A percentile compares a stretch with the other conserved stretches of the same genome.
Conservation (phyloP, 345 rosid species). For the Reutealis trisperma region DNA sequence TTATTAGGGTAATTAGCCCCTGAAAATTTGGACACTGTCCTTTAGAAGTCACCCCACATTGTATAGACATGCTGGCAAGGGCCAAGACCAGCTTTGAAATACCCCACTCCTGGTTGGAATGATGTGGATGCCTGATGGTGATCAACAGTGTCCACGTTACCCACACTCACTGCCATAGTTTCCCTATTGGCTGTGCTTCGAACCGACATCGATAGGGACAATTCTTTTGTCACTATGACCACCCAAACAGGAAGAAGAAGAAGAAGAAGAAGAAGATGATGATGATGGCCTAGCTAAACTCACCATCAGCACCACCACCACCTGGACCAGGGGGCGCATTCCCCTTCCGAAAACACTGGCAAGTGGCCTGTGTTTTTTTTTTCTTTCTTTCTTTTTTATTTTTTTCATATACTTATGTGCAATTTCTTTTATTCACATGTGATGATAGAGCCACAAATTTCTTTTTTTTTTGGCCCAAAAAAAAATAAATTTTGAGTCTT, state of each 20-base stretch:
- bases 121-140: constrained; percentile 40
- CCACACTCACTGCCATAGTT: constrained; percentile 11
- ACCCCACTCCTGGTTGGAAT: constrained; percentile 48
- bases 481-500: too few relatives aligned
- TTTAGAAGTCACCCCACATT: constrained; percentile 44
- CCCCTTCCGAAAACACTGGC: constrained; percentile 33
- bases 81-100: constrained; percentile 29
- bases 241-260: not conserved
- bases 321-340: constrained; percentile 4
- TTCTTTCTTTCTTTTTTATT: too few relatives aligned
- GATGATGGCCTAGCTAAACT: too few relatives aligned
- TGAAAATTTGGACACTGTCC: constrained; percentile 48
- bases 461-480: too few relatives aligned
- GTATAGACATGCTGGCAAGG: constrained; percentile 22
- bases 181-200: constrained; percentile 21
- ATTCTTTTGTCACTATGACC: constrained; percentile 15
- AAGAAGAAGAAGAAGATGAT: not conserved
- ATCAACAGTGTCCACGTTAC: constrained; percentile 17
- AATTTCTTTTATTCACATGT: constrained; percentile 6
- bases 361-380: constrained; percentile 20
- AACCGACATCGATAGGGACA: constrained; percentile 45
- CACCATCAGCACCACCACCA: too few relatives aligned
- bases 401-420: not conserved
- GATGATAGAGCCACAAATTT: not conserved
- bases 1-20: constrained; percentile 39